A percentile compares a stretch with the other conserved stretches of the same genome.
Evolutionary conservation across 2,329 filamentous ascomycete species (phyloP).

Genomic region (Colletotrichum godetiae): DNA sequence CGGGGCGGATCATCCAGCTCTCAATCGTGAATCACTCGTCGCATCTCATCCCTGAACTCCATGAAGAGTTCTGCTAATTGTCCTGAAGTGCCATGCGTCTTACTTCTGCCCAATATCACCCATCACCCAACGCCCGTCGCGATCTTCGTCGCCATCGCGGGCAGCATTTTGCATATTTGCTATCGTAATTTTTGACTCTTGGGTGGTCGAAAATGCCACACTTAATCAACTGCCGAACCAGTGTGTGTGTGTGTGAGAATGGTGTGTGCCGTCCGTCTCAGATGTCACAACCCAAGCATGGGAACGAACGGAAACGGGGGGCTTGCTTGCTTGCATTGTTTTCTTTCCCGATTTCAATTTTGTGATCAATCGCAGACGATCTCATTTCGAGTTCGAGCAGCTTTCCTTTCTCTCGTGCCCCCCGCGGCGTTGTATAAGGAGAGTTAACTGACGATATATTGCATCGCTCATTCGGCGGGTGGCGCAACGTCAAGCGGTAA

Average conservation of each 20-base stretch:
- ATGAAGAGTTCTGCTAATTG: too few species aligned
- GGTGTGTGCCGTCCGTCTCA: neutral
- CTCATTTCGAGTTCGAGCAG: neutral
- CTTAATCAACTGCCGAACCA: neutral
- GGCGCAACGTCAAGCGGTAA: neutral
- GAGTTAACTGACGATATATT: neutral
- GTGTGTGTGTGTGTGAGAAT: neutral
- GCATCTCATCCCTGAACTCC: neutral
- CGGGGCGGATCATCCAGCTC: neutral
- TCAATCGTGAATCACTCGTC: neutral
- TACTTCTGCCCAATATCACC: neutral
- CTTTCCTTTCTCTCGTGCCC: too few species aligned
- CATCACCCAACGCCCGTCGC: neutral
- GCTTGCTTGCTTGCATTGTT: neutral
- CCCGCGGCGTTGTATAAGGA: neutral
- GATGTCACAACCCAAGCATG: neutral
- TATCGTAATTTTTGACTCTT: neutral
- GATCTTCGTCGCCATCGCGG: neutral
- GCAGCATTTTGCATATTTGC: neutral
- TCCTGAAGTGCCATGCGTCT: neutral
- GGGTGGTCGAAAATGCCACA: neutral
- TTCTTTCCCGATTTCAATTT: neutral
- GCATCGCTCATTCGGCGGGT: neutral
- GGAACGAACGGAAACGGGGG: neutral
- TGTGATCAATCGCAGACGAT: neutral